Conservation (phyloP, 2,329 filamentous ascomycete species). For the Phoma sp. region DNA sequence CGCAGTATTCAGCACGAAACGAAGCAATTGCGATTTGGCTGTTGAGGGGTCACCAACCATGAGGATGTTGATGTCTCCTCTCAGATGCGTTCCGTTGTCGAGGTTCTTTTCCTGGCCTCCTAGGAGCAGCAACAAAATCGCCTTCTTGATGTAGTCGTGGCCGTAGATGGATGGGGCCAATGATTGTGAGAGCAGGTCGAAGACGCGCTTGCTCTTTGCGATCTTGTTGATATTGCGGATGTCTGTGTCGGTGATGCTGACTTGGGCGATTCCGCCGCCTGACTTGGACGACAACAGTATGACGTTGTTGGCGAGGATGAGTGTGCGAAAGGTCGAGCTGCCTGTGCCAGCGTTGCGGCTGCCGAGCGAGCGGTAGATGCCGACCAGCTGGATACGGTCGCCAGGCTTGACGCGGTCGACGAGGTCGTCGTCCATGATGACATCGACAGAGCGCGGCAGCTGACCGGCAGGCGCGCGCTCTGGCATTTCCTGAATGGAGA, state of each 20-base stretch:
- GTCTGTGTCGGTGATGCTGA: slow-evolving; percentile 92
- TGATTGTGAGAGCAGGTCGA: slow-evolving; percentile 91
- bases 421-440: slow-evolving; percentile 94
- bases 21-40: slow-evolving; percentile 95
- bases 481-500: slow-evolving; percentile 99
- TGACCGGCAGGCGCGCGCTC: slow-evolving; percentile 95
- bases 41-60: slow-evolving; percentile 99
- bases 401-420: slow-evolving; percentile 95
- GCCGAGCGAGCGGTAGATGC: slow-evolving; percentile 90
- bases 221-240: slow-evolving; percentile 99
- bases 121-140: slow-evolving; percentile 91
- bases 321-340: slow-evolving; percentile 92
- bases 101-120: slow-evolving; percentile 98
- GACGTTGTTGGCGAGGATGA: slow-evolving; percentile 93
- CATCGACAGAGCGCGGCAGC: slow-evolving; percentile 92
- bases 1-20: slow-evolving; percentile 96
- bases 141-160: slow-evolving; percentile 97
- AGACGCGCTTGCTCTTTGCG: slow-evolving; percentile 90
- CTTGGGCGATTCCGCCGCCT: slow-evolving; percentile 89
- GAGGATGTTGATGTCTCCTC: slow-evolving; percentile 98
- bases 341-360: slow-evolving; percentile 91
- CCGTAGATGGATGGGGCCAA: slow-evolving; percentile 96
- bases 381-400: slow-evolving; percentile 95
- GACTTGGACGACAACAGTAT: slow-evolving; percentile 95
- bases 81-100: slow-evolving; percentile 95